Conservation (phyloP, 345 rosid species). For the Erysimum cheiranthoides region DNA sequence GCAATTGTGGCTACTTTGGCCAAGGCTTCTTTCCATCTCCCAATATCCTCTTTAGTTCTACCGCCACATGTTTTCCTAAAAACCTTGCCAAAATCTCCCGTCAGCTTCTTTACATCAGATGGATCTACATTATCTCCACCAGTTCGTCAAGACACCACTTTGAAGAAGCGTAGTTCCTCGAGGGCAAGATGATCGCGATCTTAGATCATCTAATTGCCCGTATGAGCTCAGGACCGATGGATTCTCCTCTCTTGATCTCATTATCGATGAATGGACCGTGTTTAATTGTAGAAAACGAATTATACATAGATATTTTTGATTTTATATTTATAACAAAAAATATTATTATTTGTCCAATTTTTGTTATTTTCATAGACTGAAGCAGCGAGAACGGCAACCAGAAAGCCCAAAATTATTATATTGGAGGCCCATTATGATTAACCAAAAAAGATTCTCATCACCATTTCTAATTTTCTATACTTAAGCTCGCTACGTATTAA, state of each 20-base stretch:
- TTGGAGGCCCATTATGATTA: no score
- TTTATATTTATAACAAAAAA: no score
- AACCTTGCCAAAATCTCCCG: background rate
- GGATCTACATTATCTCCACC: background rate
- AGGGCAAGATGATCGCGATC: constrained; percentile 15
- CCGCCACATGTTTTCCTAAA: background rate
- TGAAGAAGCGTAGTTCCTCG: constrained; percentile 11
- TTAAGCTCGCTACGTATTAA: no score
- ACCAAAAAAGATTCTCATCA: no score
- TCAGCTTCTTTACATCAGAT: background rate
- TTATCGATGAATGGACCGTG: constrained; percentile 10
- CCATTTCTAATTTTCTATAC: no score
- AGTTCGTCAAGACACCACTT: background rate
- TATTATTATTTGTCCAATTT: no score
- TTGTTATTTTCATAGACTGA: no score
- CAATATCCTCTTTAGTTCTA: background rate
- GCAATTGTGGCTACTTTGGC: background rate
- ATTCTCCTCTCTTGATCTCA: constrained; percentile 26
- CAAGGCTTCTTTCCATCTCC: background rate
- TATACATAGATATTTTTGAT: no score
- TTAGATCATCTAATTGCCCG: constrained; percentile 19
- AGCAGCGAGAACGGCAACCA: no score
- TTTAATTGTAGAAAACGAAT: no score
- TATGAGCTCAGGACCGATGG: constrained; percentile 20
- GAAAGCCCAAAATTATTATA: no score